Evolutionary conservation across 768 basidiomycete species (phyloP).

Genomic region (Phanerochaete carnosa): DNA sequence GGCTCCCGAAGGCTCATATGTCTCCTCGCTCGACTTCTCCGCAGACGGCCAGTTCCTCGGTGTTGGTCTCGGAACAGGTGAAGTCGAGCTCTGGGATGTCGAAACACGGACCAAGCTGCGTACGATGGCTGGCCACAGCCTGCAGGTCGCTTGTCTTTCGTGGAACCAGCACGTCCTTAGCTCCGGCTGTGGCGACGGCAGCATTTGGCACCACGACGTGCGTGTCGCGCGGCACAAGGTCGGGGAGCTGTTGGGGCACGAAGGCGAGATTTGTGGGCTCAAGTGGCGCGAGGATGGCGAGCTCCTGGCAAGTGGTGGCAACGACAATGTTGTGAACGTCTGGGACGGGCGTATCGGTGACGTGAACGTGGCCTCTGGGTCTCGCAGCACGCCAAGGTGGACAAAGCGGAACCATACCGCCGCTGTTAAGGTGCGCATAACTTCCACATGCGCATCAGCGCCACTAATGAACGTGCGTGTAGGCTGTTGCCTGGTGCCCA

Average conservation of each 20-base stretch:
- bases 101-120: slow-evolving; percentile 75
- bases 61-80: slow-evolving; percentile 75
- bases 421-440: slow-evolving; percentile 30
- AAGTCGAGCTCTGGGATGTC: slow-evolving; percentile 95
- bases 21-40: slow-evolving; percentile 76
- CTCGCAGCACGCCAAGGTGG: slow-evolving; percentile 39
- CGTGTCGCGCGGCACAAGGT: slow-evolving; percentile 79
- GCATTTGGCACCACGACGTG: slow-evolving; percentile 97
- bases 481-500: slow-evolving; percentile 97
- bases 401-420: slow-evolving; percentile 55
- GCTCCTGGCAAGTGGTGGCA: slow-evolving; percentile 90
- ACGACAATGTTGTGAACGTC: slow-evolving; percentile 97
- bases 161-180: slow-evolving; percentile 88
- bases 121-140: slow-evolving; percentile 88
- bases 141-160: slow-evolving; percentile 77
- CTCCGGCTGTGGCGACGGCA: slow-evolving; percentile 90
- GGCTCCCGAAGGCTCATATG: slow-evolving; percentile 71
- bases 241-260: slow-evolving; percentile 85
- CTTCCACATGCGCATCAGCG: background rate
- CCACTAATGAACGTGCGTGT: slow-evolving; percentile 2
- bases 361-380: slow-evolving; percentile 15
- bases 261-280: slow-evolving; percentile 90
- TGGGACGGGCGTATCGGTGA: slow-evolving; percentile 77
- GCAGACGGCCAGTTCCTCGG: slow-evolving; percentile 80
- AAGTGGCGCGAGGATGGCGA: slow-evolving; percentile 88